Conservation (phyloP, 805 yeast genomes). For the Saturnispora diversa region DNA sequence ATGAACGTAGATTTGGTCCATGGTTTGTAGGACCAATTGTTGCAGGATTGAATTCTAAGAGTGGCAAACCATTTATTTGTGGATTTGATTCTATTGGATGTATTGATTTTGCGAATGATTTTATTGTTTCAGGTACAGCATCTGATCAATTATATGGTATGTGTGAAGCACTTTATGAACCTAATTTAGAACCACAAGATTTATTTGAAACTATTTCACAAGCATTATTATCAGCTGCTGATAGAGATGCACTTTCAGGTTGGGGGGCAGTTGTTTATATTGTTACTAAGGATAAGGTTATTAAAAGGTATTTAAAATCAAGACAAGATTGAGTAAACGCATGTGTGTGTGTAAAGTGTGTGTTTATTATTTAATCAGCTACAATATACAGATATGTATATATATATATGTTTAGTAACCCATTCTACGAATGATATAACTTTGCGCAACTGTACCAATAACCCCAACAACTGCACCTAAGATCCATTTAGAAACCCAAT, state of each 20-base stretch:
- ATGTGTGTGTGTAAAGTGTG: not conserved
- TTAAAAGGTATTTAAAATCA: constrained; percentile 79
- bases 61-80: constrained; percentile 82
- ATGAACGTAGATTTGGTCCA: constrained; percentile 91
- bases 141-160: constrained; percentile 95
- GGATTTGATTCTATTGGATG: constrained; percentile 96
- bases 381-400: constrained; percentile 1
- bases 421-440: constrained; percentile 87
- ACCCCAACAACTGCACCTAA: constrained; percentile 70
- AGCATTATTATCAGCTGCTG: constrained; percentile 87
- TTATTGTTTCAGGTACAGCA: constrained; percentile 93
- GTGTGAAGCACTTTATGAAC: constrained; percentile 96
- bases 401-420: constrained; percentile 38
- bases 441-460: constrained; percentile 83
- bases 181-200: constrained; percentile 88
- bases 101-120: constrained; percentile 90
- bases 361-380: too few species aligned
- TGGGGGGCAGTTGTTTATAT: constrained; percentile 97
- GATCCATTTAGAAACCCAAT: constrained; percentile 76
- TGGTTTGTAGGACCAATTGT: constrained; percentile 95
- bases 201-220: constrained; percentile 93
- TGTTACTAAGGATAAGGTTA: constrained; percentile 84
- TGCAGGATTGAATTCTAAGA: constrained; percentile 84
- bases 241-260: constrained; percentile 94
- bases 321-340: constrained; percentile 69